Evolutionary conservation across 257 asterid genomes (phyloP).

Genomic region (Nicotiana benthamiana): DNA sequence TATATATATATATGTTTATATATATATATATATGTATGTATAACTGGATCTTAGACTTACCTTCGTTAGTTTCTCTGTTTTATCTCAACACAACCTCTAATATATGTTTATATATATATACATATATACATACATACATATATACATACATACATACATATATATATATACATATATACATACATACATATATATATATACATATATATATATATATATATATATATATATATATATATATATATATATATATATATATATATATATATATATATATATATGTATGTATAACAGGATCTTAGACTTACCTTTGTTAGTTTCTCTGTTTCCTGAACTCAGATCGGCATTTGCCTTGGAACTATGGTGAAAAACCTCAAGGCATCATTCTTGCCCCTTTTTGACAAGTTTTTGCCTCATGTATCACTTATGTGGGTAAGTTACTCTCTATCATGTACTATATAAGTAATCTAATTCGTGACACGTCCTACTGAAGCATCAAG

Average conservation of each 20-base stretch:
- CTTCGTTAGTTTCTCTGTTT: neutral
- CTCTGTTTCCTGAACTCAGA: neutral
- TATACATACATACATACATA: too few relatives aligned
- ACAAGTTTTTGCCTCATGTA: neutral
- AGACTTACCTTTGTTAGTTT: neutral
- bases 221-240: too few relatives aligned
- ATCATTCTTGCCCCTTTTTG: conserved; percentile 7
- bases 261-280: neutral
- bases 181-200: too few relatives aligned
- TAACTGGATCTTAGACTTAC: neutral
- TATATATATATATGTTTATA: too few relatives aligned
- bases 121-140: too few relatives aligned
- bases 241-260: too few relatives aligned
- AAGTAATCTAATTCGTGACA: neutral
- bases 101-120: too few relatives aligned
- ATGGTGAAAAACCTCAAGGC: neutral
- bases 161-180: too few relatives aligned
- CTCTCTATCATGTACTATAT: neutral
- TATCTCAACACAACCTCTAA: too few relatives aligned
- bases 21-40: neutral
- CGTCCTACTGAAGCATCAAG: neutral
- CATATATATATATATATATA: too few relatives aligned
- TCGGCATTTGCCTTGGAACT: conserved; percentile 4
- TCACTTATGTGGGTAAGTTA: neutral
- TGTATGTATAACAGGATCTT: neutral